phyloP scores from a whole-genome alignment of 805 yeast genomes.

The Schwanniomyces vanrijiae region DNA sequence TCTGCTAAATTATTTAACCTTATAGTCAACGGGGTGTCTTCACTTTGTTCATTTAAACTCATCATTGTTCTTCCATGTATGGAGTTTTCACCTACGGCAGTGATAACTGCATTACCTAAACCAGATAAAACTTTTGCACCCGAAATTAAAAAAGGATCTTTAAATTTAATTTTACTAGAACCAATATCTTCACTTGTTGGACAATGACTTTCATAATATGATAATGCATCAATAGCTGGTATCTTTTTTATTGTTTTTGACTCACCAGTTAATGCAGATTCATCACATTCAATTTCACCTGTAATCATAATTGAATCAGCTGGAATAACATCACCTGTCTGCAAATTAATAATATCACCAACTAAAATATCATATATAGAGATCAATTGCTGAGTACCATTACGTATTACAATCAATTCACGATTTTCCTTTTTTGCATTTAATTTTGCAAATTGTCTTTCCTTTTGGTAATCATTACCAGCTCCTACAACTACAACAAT shows the following conservation, averaged over 20 bases:
- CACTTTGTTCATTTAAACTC: constrained; percentile 71
- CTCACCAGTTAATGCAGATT: constrained; percentile 92
- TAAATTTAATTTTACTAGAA: constrained; percentile 38
- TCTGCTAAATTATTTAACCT: constrained; percentile 82
- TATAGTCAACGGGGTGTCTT: constrained; percentile 85
- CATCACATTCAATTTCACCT: constrained; percentile 87
- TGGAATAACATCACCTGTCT: constrained; percentile 93
- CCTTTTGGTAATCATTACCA: constrained; percentile 95
- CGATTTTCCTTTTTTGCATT: constrained; percentile 88
- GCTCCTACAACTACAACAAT: constrained; percentile 95
- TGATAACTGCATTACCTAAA: constrained; percentile 78
- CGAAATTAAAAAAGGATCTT: constrained; percentile 85
- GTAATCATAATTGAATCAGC: constrained; percentile 77
- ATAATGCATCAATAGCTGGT: constrained; percentile 48
- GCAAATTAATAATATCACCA: constrained; percentile 80
- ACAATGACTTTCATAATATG: constrained; percentile 24
- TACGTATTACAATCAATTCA: constrained; percentile 70
- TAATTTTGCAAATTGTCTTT: constrained; percentile 83
- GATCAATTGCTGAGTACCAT: constrained; percentile 64
- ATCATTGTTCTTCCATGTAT: constrained; percentile 90
- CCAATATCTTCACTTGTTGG: constrained; percentile 39
- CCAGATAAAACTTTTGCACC: constrained; percentile 91
- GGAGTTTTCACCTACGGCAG: constrained; percentile 89
- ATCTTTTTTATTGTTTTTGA: constrained; percentile 75
- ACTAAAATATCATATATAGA: constrained; percentile 76